phyloP scores from a whole-genome alignment of 1,284 basidiomycete species.

The Pseudozyma tsukubaensis region DNA sequence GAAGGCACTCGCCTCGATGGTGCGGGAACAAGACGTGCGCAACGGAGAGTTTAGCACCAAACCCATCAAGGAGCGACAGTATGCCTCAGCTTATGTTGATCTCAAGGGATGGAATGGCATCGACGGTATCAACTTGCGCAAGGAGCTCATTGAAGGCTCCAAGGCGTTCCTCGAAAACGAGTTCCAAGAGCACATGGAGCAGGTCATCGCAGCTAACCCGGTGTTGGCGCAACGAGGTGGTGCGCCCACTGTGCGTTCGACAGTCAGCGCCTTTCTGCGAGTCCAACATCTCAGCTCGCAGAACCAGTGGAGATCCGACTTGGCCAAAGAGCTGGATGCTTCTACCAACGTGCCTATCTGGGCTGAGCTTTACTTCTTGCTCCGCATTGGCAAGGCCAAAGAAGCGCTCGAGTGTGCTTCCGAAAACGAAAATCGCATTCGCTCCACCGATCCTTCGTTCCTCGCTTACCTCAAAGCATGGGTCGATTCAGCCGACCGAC shows the following conservation, averaged over 20 bases:
- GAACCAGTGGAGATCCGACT: constrained; percentile 57
- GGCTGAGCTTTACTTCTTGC: constrained; percentile 90
- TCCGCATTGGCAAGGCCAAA: constrained; percentile 83
- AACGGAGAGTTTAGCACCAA: constrained; percentile 66
- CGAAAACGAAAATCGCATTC: constrained; percentile 79
- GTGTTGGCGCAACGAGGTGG: constrained; percentile 90
- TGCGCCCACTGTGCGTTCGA: constrained; percentile 88
- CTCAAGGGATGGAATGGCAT: constrained; percentile 28
- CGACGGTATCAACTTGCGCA: constrained; percentile 60
- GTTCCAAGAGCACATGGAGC: constrained; percentile 81
- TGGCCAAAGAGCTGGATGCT: constrained; percentile 57
- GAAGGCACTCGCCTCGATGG: constrained; percentile 70
- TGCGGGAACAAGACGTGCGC: constrained; percentile 71
- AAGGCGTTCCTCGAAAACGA: constrained; percentile 82
- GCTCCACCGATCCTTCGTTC: constrained; percentile 85
- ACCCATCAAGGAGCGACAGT: constrained; percentile 70
- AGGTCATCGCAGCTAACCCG: constrained; percentile 83
- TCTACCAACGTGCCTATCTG: constrained; percentile 76
- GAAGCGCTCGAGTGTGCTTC: constrained; percentile 81
- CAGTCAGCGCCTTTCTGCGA: constrained; percentile 72
- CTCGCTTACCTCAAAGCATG: constrained; percentile 85
- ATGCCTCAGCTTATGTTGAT: constrained; percentile 71
- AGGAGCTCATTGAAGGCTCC: constrained; percentile 78
- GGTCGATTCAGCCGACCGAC: constrained; percentile 73
- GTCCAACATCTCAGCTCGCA: constrained; percentile 60